phyloP scores from a whole-genome alignment of 1,139 yeast species.

The Kodamaea derodonti region DNA sequence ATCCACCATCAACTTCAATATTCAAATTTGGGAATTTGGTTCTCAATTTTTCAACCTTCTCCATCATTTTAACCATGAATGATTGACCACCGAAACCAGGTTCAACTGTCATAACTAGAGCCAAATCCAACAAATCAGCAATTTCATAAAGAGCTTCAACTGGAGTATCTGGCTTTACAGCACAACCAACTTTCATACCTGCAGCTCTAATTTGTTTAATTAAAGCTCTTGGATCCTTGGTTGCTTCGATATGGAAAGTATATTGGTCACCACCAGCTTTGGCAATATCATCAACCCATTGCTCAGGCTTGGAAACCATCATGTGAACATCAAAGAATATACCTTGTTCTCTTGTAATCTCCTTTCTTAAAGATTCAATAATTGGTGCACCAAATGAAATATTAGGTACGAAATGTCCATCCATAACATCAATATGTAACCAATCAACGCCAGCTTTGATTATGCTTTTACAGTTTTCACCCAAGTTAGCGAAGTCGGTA shows the following conservation, averaged over 20 bases:
- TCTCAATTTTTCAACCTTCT: conserved; percentile 80
- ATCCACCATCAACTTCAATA: conserved; percentile 96
- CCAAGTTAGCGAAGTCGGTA: conserved; percentile 87
- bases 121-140: conserved; percentile 83
- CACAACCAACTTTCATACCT: conserved; percentile 95
- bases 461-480: conserved; percentile 80
- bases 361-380: conserved; percentile 71
- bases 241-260: conserved; percentile 94
- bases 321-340: conserved; percentile 97
- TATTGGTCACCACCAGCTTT: conserved; percentile 95
- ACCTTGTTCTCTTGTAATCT: conserved; percentile 56
- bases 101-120: conserved; percentile 94
- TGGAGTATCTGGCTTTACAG: conserved; percentile 90
- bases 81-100: conserved; percentile 99
- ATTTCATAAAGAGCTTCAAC: conserved; percentile 78
- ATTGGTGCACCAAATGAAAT: conserved; percentile 92
- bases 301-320: conserved; percentile 96
- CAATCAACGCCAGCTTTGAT: conserved; percentile 78
- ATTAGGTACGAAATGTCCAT: conserved; percentile 97
- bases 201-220: conserved; percentile 70
- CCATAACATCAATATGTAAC: conserved; percentile 98
- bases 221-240: conserved; percentile 71
- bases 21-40: conserved; percentile 70
- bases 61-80: conserved; percentile 95
- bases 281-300: conserved; percentile 93